Percentiles rank a stretch among this genome's conserved stretches.
Evolutionary conservation across 2,329 filamentous ascomycete species (phyloP).

Genomic region (Neofusicoccum sp.): DNA sequence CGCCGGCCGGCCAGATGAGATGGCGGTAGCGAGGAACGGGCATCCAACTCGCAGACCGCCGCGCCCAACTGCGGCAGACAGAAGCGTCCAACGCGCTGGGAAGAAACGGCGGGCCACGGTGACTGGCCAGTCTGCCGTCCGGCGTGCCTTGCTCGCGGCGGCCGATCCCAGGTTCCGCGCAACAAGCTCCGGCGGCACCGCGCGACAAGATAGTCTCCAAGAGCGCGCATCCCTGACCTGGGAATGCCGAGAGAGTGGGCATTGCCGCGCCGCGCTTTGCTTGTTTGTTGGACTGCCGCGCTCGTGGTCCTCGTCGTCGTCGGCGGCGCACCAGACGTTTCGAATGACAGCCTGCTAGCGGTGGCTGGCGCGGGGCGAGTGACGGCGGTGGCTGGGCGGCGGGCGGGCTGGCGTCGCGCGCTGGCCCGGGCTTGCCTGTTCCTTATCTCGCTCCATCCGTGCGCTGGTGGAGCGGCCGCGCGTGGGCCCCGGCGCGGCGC

Average conservation of each 20-base stretch:
- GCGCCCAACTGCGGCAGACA: background rate
- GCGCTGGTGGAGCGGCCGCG: background rate
- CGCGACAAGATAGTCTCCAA: background rate
- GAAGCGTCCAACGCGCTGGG: background rate
- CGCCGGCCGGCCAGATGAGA: too few relatives aligned
- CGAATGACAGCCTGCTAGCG: background rate
- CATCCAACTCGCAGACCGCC: background rate
- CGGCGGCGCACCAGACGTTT: too few relatives aligned
- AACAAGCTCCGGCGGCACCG: background rate
- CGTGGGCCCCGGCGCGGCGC: background rate
- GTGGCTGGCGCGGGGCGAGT: background rate
- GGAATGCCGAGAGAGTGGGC: background rate
- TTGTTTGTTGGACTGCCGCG: too few relatives aligned
- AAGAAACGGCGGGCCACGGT: background rate
- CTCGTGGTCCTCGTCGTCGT: too few relatives aligned
- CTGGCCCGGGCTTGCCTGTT: constrained; percentile 12
- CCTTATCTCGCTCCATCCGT: background rate
- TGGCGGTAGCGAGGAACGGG: background rate
- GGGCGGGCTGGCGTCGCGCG: background rate
- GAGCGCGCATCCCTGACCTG: background rate
- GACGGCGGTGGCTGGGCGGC: constrained; percentile 10
- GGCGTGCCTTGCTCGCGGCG: constrained; percentile 12
- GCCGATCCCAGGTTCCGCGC: background rate
- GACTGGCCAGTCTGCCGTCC: background rate
- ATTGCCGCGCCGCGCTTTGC: too few relatives aligned